Percentiles rank a stretch among this genome's conserved stretches.
Evolutionary conservation across 2,329 filamentous ascomycete species (phyloP).

Genomic region (Zopfia rhizophila): DNA sequence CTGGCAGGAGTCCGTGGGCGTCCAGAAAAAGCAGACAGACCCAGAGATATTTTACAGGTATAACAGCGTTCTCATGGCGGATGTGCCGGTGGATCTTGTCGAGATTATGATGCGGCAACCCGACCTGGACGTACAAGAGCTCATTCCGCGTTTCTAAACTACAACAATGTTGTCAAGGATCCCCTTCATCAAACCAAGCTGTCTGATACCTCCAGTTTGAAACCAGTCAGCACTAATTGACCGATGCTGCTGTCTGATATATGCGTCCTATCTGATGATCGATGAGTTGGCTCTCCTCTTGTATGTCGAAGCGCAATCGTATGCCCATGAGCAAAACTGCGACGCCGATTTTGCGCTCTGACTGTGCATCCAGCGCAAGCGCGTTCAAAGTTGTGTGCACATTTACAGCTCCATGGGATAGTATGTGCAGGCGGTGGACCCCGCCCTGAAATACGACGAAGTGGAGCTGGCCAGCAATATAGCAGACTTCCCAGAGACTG

Average conservation of each 20-base stretch:
- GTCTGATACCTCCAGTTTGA: conserved; percentile 93
- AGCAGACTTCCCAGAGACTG: conserved; percentile 83
- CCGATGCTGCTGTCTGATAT: conserved; percentile 88
- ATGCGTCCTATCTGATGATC: conserved; percentile 83
- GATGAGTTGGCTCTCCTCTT: conserved; percentile 87
- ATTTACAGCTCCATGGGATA: conserved; percentile 98
- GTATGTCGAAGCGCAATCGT: conserved; percentile 89
- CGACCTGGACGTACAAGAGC: conserved; percentile 82
- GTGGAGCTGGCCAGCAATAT: conserved; percentile 90
- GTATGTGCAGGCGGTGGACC: conserved; percentile 90
- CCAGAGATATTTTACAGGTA: conserved; percentile 96
- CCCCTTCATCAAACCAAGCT: conserved; percentile 81
- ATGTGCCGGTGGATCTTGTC: conserved; percentile 85
- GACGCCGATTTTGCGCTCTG: conserved; percentile 96
- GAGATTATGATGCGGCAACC: conserved; percentile 94
- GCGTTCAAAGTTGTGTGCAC: conserved; percentile 93
- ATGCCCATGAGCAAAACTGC: conserved; percentile 78
- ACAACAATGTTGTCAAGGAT: conserved; percentile 81
- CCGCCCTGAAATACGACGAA: conserved; percentile 89
- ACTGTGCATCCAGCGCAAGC: conserved; percentile 92
- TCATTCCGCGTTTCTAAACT: conserved; percentile 93
- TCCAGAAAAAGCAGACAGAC: conserved; percentile 92
- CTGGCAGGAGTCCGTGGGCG: conserved; percentile 86
- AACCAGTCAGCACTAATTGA: conserved; percentile 84
- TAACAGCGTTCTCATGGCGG: conserved; percentile 92